A percentile compares a stretch with the other conserved stretches of the same genome.
phyloP scores from a whole-genome alignment of 306 rosid species.

The Macrotyloma uniflorum region DNA sequence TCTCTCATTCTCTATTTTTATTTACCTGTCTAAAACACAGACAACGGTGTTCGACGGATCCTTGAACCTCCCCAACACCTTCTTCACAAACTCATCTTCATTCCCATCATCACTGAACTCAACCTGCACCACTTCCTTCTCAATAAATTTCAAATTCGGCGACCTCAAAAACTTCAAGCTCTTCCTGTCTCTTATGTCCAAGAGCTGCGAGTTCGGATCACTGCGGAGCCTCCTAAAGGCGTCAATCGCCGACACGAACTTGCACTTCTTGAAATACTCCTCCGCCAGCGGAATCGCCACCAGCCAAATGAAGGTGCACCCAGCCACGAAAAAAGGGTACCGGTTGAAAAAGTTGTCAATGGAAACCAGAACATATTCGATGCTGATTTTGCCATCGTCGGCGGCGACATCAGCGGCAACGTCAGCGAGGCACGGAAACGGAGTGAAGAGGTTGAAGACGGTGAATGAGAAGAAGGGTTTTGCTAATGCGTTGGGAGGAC shows the following conservation, averaged over 20 bases:
- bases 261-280: conserved; percentile 66
- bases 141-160: conserved; percentile 75
- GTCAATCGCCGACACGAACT: conserved; percentile 72
- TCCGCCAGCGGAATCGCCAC: conserved; percentile 71
- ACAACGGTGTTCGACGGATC: conserved; percentile 63
- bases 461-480: conserved; percentile 44
- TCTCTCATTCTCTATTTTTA: neutral
- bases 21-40: conserved; percentile 79
- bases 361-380: conserved; percentile 66
- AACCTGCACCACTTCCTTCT: conserved; percentile 68
- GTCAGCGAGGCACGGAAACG: conserved; percentile 62
- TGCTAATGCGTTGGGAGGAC: neutral
- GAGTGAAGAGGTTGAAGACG: conserved; percentile 44
- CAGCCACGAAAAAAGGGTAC: conserved; percentile 86
- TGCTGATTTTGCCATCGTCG: conserved; percentile 62
- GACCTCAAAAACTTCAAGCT: conserved; percentile 58
- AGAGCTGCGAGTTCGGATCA: conserved; percentile 61
- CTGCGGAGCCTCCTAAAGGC: conserved; percentile 75
- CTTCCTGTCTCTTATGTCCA: conserved; percentile 81
- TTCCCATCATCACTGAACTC: conserved; percentile 64
- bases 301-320: conserved; percentile 77
- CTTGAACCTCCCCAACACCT: conserved; percentile 56
- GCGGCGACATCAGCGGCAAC: conserved; percentile 35
- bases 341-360: conserved; percentile 70
- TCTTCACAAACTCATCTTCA: conserved; percentile 73